Percentiles rank a stretch among this genome's conserved stretches.
phyloP scores from a whole-genome alignment of 2,329 filamentous ascomycete genomes.

The Rhinocladiella similis region DNA sequence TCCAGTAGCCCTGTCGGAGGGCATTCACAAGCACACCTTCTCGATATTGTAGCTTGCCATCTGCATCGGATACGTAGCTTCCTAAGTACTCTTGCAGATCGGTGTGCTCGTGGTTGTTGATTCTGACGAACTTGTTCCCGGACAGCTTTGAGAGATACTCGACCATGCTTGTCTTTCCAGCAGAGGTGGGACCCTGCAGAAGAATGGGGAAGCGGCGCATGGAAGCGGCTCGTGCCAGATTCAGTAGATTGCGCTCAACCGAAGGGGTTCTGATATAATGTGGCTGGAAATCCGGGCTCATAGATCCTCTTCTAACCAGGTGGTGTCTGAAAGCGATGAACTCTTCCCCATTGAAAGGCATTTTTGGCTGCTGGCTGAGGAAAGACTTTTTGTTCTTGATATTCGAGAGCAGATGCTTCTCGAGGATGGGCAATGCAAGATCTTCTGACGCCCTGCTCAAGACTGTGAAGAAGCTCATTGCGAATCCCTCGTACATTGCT shows the following conservation, averaged over 20 bases:
- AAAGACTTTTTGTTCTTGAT: constrained; percentile 70
- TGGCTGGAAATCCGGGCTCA: constrained; percentile 66
- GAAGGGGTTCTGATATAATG: constrained; percentile 98
- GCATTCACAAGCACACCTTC: constrained; percentile 93
- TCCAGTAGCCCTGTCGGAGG: constrained; percentile 91
- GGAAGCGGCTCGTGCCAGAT: constrained; percentile 88
- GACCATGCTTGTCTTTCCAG: constrained; percentile 99
- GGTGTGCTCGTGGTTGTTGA: constrained; percentile 99
- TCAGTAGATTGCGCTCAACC: constrained; percentile 90
- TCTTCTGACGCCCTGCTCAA: constrained; percentile 79
- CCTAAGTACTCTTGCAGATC: constrained; percentile 97
- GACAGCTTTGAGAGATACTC: constrained; percentile 96
- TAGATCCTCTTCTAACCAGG: constrained; percentile 78
- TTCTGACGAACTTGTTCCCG: constrained; percentile 94
- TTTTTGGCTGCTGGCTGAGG: constrained; percentile 73
- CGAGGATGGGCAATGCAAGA: constrained; percentile 74
- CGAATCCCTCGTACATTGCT: constrained; percentile 90
- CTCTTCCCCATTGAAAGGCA: constrained; percentile 71
- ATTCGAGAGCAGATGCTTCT: constrained; percentile 73
- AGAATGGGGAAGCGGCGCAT: constrained; percentile 90
- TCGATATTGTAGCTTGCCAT: constrained; percentile 85
- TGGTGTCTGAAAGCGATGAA: constrained; percentile 89
- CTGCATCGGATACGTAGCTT: constrained; percentile 82
- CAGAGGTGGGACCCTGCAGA: constrained; percentile 93
- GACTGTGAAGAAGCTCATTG: constrained; percentile 95